These are phyloP conservation scores for Annona squamosa DNA, from an alignment of 164 flowering plant genomes.

Conservation along the genomic window DNA sequence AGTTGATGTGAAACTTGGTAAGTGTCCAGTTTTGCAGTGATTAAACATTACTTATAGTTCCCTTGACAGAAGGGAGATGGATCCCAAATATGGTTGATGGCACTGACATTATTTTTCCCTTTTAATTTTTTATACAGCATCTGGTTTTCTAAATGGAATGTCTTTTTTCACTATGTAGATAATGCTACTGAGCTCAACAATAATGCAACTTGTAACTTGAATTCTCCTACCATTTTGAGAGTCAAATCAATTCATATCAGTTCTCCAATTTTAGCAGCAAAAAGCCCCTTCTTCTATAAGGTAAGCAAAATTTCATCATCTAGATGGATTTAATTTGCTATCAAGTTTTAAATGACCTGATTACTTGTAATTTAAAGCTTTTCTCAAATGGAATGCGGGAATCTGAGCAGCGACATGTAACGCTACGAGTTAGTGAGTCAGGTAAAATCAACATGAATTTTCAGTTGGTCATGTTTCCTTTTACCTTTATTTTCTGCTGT, in stretches of 20 bases:
- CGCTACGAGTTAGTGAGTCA: conserved; percentile 72
- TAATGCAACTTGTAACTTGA: conserved; percentile 76
- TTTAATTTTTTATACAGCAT: neutral
- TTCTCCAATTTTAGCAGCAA: conserved; percentile 96
- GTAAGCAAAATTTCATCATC: conserved; percentile 23
- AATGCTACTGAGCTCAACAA: conserved; percentile 65
- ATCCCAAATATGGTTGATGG: neutral
- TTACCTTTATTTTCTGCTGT: neutral
- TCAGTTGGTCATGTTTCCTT: neutral
- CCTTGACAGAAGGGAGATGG: neutral
- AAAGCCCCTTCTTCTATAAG: conserved; percentile 98
- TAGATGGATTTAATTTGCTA: neutral
- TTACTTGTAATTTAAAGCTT: conserved; percentile 37
- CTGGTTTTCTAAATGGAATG: neutral
- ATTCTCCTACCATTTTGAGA: conserved; percentile 62
- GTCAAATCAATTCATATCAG: conserved; percentile 81
- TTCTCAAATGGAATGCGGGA: conserved; percentile 99
- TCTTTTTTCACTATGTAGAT: conserved; percentile 29
- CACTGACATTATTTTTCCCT: neutral
- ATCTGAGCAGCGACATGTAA: conserved; percentile 88
- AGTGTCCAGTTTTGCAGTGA: neutral
- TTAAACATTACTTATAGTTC: neutral
- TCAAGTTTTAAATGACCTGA: neutral
- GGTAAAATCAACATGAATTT: conserved; percentile 32
- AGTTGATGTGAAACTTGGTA: neutral